Base-by-base conservation (phyloP, 805 yeast species). In the Pachysolen tannophilus region DNA sequence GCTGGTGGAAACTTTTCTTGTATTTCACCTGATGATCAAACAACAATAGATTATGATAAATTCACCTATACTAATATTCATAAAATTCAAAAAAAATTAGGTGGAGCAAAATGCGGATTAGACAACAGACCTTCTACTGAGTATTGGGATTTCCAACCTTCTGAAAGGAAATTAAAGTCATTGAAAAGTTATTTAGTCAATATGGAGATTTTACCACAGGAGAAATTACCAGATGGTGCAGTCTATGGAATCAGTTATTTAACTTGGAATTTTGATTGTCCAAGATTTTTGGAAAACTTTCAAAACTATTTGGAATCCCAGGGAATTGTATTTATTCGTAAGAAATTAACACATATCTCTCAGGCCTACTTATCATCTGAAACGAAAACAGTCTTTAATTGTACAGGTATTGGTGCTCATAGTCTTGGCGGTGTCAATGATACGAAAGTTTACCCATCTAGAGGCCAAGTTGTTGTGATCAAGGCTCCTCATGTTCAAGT, bases 401-500 rank as follows among this genome's bases (percentile, higher is more conserved):
- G 94, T 53, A 67, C 87, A 0, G 94, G 94, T 6, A 60, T 80
- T 15, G 83, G 87, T 8, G 82, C 92, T 2, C 62, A 61, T 31
- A 50, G 55, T 2, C 57, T 84, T 5, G 76, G 76, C 6, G 92
- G 88, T 9, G 84, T 80, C 13, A 57, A 61, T 15, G 94, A 84
- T 48, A 41, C 58, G 7, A 56, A 60, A 1, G 70, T 79, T 14
- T 80, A 76, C 44, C 90, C 94, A 6, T 74, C 83, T 1, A 63
- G 94, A 39, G 94, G 94, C 5, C 94, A 83, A 49, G 86, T 82
- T 18, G 79, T 82, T 14, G 78, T 82, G 8, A 65, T 82, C 16
- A 69, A 65, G 41, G 85, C 86, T 0, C 86, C 87, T 3, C 82
- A 79, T 45, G 62, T 82, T 40, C 60, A 59, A 23, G 75, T 73